phyloP scores from a whole-genome alignment of 257 asterid genomes.

The Linaria vulgaris region DNA sequence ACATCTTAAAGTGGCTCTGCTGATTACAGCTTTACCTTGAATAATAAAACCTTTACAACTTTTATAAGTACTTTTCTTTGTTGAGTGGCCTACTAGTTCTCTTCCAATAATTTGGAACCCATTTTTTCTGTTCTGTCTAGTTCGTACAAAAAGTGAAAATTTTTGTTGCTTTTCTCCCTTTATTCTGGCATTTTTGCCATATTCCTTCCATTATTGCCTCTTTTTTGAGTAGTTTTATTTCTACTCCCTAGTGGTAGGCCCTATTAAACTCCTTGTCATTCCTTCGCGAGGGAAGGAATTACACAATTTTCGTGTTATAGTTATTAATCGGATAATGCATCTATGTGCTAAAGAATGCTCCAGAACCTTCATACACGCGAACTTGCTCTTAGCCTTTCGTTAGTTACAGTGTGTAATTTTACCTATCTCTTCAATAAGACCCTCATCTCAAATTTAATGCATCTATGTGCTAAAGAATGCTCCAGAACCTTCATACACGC shows the following conservation, averaged over 20 bases:
- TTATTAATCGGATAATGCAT: no score
- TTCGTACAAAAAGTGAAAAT: neutral
- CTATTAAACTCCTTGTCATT: neutral
- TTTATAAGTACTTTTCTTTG: neutral
- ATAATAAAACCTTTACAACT: neutral
- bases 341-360: no score
- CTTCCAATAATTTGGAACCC: no score
- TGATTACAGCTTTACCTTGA: neutral
- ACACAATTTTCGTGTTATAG: no score
- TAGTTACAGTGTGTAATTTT: no score
- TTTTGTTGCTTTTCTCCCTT: constrained; percentile 4
- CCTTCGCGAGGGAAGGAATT: neutral
- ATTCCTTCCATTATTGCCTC: constrained; percentile 4
- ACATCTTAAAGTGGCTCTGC: neutral
- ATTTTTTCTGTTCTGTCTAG: no score
- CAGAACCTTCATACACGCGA: no score
- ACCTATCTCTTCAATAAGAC: no score
- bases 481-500: no score
- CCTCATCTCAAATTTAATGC: no score
- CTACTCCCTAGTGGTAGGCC: neutral
- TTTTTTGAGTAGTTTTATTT: neutral
- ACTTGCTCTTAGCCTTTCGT: no score
- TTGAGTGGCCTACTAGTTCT: neutral
- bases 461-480: no score
- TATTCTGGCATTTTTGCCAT: neutral